Conservation (phyloP, 2,329 filamentous ascomycete species). For the Ophiocordyceps unilateralis region DNA sequence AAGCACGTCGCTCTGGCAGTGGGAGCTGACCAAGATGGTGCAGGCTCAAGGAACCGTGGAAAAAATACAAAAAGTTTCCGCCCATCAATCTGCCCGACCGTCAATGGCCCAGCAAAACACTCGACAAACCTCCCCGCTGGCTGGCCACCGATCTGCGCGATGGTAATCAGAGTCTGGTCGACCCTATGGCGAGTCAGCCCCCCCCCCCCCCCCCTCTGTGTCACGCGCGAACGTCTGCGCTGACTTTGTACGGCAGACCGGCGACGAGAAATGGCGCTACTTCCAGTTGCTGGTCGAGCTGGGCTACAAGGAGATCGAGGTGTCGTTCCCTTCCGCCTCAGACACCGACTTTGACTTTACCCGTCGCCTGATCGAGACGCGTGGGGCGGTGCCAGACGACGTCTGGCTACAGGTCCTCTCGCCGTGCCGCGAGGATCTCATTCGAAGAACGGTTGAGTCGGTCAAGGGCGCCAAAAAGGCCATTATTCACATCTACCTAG, state of each 20-base stretch:
- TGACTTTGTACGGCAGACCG: slow-evolving; percentile 39
- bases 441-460: slow-evolving; percentile 75
- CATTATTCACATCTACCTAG: slow-evolving; percentile 88
- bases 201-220: neutral
- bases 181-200: slow-evolving; percentile 57
- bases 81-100: slow-evolving; percentile 43
- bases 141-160: slow-evolving; percentile 70
- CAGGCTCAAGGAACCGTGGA: slow-evolving; percentile 60
- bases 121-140: slow-evolving; percentile 80
- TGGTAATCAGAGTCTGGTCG: slow-evolving; percentile 83
- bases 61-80: slow-evolving; percentile 57
- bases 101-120: slow-evolving; percentile 69
- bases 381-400: slow-evolving; percentile 69
- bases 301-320: slow-evolving; percentile 95
- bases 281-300: slow-evolving; percentile 87
- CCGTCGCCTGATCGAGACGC: slow-evolving; percentile 67
- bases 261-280: slow-evolving; percentile 86
- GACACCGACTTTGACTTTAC: slow-evolving; percentile 96
- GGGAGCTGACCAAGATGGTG: neutral
- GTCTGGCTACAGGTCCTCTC: slow-evolving; percentile 85
- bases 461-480: slow-evolving; percentile 82
- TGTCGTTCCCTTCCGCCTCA: slow-evolving; percentile 87
- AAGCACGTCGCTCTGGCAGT: neutral
- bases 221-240: neutral
- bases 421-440: slow-evolving; percentile 82